Conservation (phyloP, 345 rosid species). For the Boechera retrofracta region DNA sequence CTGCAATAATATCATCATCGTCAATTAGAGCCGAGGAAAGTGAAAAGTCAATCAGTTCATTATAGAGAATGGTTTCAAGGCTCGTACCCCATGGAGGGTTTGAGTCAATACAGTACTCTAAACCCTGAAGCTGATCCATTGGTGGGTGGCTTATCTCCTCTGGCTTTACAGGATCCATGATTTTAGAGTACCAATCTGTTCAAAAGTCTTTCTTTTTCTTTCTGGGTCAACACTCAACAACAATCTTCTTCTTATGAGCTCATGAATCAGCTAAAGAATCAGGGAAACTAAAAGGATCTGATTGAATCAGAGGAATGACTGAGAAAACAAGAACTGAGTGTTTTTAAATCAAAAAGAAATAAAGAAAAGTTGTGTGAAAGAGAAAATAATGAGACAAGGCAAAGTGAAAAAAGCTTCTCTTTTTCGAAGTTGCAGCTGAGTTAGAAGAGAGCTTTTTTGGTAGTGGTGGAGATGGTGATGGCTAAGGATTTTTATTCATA, state of each 20-base stretch:
- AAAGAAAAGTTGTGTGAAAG: slow-evolving; percentile 21
- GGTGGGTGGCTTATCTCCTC: slow-evolving; percentile 92
- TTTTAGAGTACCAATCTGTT: slow-evolving; percentile 25
- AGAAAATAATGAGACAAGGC: slow-evolving; percentile 16
- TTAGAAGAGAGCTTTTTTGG: slow-evolving; percentile 38
- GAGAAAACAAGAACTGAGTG: slow-evolving; percentile 28
- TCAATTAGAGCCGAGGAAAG: not conserved
- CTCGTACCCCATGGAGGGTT: slow-evolving; percentile 94
- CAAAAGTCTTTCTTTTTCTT: slow-evolving; percentile 7
- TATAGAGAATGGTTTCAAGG: slow-evolving; percentile 1
- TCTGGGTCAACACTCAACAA: slow-evolving; percentile 24
- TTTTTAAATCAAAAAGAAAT: slow-evolving; percentile 15
- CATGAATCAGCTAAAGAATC: slow-evolving; percentile 28
- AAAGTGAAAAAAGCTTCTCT: slow-evolving; percentile 15
- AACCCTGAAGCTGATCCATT: slow-evolving; percentile 98
- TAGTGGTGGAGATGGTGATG: slow-evolving; percentile 45
- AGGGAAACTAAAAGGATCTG: slow-evolving; percentile 30
- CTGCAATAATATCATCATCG: slow-evolving; percentile 54
- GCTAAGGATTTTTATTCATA: not conserved
- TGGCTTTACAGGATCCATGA: slow-evolving; percentile 83
- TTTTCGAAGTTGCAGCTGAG: slow-evolving; percentile 42
- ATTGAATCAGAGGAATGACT: slow-evolving; percentile 31
- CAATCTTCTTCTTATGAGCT: slow-evolving; percentile 35
- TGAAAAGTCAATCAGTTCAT: not conserved
- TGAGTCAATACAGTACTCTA: slow-evolving; percentile 98